These are phyloP conservation scores for Boletus rufocinnamomeus DNA, from an alignment of 768 basidiomycete genomes.

Conservation along the genomic window DNA sequence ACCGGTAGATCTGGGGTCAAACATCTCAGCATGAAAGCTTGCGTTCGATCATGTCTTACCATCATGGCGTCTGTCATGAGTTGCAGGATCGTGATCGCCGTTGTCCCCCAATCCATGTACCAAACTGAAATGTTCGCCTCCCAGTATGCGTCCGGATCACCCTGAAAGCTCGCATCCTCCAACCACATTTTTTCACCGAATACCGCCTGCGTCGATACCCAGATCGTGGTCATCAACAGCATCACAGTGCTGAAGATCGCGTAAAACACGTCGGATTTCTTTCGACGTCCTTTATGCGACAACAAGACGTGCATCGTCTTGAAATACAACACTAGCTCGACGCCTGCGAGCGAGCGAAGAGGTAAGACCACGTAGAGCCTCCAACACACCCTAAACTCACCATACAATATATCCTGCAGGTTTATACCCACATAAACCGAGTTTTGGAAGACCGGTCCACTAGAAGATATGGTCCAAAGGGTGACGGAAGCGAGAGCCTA, in stretches of 20 bases:
- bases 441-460: constrained; percentile 22
- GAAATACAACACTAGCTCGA: constrained; percentile 30
- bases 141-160: constrained; percentile 39
- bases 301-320: constrained; percentile 26
- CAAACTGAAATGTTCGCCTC: constrained; percentile 26
- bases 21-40: constrained; percentile 1
- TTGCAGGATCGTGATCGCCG: constrained; percentile 33
- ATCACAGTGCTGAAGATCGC: constrained; percentile 29
- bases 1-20: constrained; percentile 40
- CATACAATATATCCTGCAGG: constrained; percentile 29
- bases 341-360: constrained; percentile 11
- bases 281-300: not conserved
- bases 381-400: constrained; percentile 3
- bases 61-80: constrained; percentile 41
- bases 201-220: constrained; percentile 30
- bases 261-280: constrained; percentile 23
- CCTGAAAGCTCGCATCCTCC: constrained; percentile 31
- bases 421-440: constrained; percentile 30
- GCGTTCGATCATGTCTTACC: constrained; percentile 28
- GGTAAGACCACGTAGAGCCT: not conserved
- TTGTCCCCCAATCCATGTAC: constrained; percentile 35
- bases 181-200: constrained; percentile 43
- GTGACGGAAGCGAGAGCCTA: not conserved
- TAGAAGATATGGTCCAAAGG: constrained; percentile 18
- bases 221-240: constrained; percentile 37